Evolutionary conservation across 1,284 basidiomycete genomes (phyloP), one percentile per base, ranked within the genome.

Genomic region (Ustilago hordei): DNA sequence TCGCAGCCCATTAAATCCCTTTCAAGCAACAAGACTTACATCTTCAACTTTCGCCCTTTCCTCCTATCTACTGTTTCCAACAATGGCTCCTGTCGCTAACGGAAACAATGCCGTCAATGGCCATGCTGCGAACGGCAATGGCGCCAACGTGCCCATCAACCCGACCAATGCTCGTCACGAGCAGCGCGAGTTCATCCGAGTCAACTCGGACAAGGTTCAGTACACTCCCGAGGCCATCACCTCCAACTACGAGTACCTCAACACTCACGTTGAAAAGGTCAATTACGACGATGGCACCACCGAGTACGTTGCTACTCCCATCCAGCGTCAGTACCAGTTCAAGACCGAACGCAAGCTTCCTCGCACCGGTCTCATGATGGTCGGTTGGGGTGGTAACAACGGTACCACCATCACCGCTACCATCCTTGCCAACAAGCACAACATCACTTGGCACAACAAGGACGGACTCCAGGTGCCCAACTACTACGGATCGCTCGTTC

Each of bases 361-460:
- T 81, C 95, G 93, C 89, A 97, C 95, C 87, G 96, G 96, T 70
- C 90, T 98, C 79, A 93, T 99, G 93, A 92, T 99, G 90, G 92
- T 98, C 84, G 96, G 96, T 77, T 88, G 95, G 78, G 96, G 96
- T 78, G 96, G 96, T 71, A 99, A 99, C 91, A 99, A 99, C 86
- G 96, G 96, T 69, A 91, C 93, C 64, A 99, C 96, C 53, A 91
- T 98, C 69, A 92, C 92, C 79, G 95, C 97, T 34, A 97, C 95
- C 79, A 91, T 98, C 86, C 91, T 98, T 82, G 96, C 97, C 85
- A 99, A 99, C 90, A 91, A 92, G 81, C 93, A 98, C 89, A 92
- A 93, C 88, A 94, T 99, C 87, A 89, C 90, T 76, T 99, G 96
- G 96, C 91, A 92, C 88, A 99, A 95, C 88, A 98, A 98, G 90